Conservation (phyloP, 1,284 basidiomycete species). For the Ustilago xerochloae region DNA sequence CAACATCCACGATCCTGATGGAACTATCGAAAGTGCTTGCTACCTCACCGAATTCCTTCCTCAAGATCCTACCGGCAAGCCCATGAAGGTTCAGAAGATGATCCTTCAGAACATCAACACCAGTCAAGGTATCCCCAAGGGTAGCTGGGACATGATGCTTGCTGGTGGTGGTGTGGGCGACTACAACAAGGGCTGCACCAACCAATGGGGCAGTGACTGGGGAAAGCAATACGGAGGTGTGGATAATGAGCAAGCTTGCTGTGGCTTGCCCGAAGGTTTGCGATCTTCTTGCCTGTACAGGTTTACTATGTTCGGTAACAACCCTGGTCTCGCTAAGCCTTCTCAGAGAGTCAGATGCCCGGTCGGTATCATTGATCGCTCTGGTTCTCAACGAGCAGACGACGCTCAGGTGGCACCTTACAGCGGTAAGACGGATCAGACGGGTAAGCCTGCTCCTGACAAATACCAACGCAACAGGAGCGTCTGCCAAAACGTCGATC, state of each 20-base stretch:
- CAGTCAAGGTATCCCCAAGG: slow-evolving; percentile 14
- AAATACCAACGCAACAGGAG: slow-evolving; percentile 31
- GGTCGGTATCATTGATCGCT: slow-evolving; percentile 28
- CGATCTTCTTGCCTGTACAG: slow-evolving; percentile 38
- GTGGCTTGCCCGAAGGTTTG: slow-evolving; percentile 23
- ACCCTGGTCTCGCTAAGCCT: slow-evolving; percentile 19
- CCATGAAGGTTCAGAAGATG: slow-evolving; percentile 32
- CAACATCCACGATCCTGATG: slow-evolving; percentile 29
- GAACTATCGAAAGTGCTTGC: slow-evolving; percentile 27
- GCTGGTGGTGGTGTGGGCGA: slow-evolving; percentile 40
- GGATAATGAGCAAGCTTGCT: slow-evolving; percentile 20
- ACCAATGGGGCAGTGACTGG: slow-evolving; percentile 31
- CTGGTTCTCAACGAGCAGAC: slow-evolving; percentile 36
- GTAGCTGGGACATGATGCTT: slow-evolving; percentile 31
- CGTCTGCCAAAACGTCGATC: slow-evolving; percentile 34
- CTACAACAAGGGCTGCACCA: slow-evolving; percentile 23
- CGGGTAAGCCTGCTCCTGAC: slow-evolving; percentile 29
- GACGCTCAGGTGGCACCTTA: slow-evolving; percentile 14
- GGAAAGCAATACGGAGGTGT: slow-evolving; percentile 33
- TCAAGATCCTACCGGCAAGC: slow-evolving; percentile 26
- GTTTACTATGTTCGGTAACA: slow-evolving; percentile 19
- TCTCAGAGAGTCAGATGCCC: slow-evolving; percentile 35
- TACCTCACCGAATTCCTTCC: slow-evolving; percentile 24
- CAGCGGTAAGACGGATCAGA: slow-evolving; percentile 26
- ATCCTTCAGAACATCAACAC: slow-evolving; percentile 48